Percentiles rank a stretch among this genome's conserved stretches.
These are phyloP conservation scores for Coleophoma crateriformis DNA, from an alignment of 2,329 filamentous ascomycete genomes.

Conservation along the genomic window DNA sequence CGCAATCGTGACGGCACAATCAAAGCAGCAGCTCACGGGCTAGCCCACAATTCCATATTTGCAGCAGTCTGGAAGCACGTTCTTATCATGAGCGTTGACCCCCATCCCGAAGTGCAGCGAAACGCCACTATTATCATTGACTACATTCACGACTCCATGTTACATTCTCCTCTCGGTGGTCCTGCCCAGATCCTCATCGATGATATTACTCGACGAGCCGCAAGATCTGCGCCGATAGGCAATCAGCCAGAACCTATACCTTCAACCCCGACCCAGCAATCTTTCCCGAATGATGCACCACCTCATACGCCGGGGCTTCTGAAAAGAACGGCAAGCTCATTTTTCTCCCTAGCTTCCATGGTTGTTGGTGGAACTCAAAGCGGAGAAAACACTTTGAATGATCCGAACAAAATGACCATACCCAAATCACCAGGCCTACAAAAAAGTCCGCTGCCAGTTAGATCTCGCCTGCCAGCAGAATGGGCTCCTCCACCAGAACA, in stretches of 20 bases:
- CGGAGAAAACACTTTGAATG: slow-evolving; percentile 19
- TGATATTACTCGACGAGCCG: slow-evolving; percentile 56
- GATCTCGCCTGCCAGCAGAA: slow-evolving; percentile 46
- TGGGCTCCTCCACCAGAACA: slow-evolving; percentile 67
- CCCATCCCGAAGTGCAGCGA: slow-evolving; percentile 85
- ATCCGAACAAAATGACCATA: slow-evolving; percentile 12
- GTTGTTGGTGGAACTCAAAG: slow-evolving; percentile 38
- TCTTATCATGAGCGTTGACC: slow-evolving; percentile 85
- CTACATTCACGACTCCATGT: slow-evolving; percentile 70
- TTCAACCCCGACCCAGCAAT: slow-evolving; percentile 23
- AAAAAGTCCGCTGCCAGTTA: slow-evolving; percentile 18
- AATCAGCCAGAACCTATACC: slow-evolving; percentile 17
- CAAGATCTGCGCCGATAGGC: slow-evolving; percentile 34
- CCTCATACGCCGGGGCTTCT: slow-evolving; percentile 52
- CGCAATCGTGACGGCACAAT: slow-evolving; percentile 52
- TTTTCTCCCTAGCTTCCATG: slow-evolving; percentile 40
- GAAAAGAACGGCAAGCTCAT: slow-evolving; percentile 57
- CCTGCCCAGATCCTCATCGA: slow-evolving; percentile 69
- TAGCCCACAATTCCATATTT: slow-evolving; percentile 86
- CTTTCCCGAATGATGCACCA: slow-evolving; percentile 29
- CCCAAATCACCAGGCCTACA: slow-evolving; percentile 20
- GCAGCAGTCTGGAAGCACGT: slow-evolving; percentile 93
- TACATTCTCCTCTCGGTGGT: slow-evolving; percentile 70
- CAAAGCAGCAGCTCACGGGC: slow-evolving; percentile 48
- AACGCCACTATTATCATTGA: slow-evolving; percentile 84